Evolutionary conservation across 768 basidiomycete genomes (phyloP).

Genomic region (Amanita exitialis): DNA sequence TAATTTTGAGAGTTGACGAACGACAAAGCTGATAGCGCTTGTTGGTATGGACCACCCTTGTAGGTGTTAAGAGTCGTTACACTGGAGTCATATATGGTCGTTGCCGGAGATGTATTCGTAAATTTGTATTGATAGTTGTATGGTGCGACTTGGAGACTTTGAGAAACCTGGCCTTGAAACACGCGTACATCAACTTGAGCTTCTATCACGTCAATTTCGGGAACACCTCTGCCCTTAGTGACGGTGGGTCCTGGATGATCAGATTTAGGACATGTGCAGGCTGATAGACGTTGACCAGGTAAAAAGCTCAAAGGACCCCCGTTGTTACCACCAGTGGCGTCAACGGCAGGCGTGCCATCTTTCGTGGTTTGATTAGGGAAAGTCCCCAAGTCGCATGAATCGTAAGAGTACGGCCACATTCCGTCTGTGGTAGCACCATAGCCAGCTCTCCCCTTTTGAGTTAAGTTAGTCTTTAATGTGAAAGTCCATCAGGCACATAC

Average conservation of each 20-base stretch:
- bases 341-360: constrained; percentile 48
- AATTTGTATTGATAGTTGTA: constrained; percentile 65
- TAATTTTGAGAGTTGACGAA: constrained; percentile 48
- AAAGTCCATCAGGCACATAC: constrained; percentile 19
- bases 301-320: constrained; percentile 61
- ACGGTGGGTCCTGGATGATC: constrained; percentile 84
- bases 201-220: constrained; percentile 92
- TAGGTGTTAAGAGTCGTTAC: constrained; percentile 56
- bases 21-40: constrained; percentile 62
- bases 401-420: constrained; percentile 80
- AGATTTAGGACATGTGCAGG: constrained; percentile 79
- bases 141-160: constrained; percentile 74
- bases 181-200: constrained; percentile 52
- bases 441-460: constrained; percentile 70
- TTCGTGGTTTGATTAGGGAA: constrained; percentile 67
- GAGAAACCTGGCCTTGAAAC: constrained; percentile 60
- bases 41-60: constrained; percentile 61
- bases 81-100: constrained; percentile 39
- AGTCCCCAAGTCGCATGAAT: constrained; percentile 79
- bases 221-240: constrained; percentile 64
- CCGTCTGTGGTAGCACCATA: constrained; percentile 89
- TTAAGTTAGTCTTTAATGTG: neutral
- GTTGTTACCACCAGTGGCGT: constrained; percentile 37
- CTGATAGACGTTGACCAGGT: constrained; percentile 78
- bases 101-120: constrained; percentile 39